These are phyloP conservation scores for Dendrobium chrysotoxum DNA, from an alignment of 106 monocot genomes.

Conservation along the genomic window DNA sequence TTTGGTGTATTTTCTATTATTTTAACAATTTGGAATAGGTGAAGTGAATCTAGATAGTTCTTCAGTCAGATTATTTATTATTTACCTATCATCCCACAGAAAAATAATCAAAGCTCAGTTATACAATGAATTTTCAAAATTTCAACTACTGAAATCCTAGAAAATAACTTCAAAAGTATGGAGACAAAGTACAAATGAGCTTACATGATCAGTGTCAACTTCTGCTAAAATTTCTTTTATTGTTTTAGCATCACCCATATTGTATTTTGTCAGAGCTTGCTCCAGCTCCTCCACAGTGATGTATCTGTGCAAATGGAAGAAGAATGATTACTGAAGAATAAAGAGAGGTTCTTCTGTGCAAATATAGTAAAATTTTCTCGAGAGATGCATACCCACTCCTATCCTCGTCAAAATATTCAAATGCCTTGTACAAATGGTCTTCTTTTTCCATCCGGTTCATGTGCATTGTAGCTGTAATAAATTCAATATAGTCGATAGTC, in stretches of 20 bases:
- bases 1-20: neutral
- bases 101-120: neutral
- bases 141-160: neutral
- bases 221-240: slow-evolving; percentile 83
- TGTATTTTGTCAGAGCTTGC: slow-evolving; percentile 73
- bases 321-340: neutral
- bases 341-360: neutral
- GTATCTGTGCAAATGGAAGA: slow-evolving; percentile 28
- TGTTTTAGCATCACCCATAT: slow-evolving; percentile 77
- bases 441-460: slow-evolving; percentile 80
- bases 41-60: neutral
- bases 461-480: slow-evolving; percentile 88
- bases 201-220: slow-evolving; percentile 80
- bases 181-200: neutral
- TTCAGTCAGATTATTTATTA: no score
- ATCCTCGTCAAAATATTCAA: slow-evolving; percentile 77
- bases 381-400: slow-evolving; percentile 55
- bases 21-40: neutral
- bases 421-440: slow-evolving; percentile 70
- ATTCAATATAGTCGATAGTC: slow-evolving; percentile 74
- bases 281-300: slow-evolving; percentile 75
- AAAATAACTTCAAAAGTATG: neutral
- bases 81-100: neutral
- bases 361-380: neutral
- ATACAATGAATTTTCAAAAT: no score